Evolutionary conservation across 2,329 filamentous ascomycete genomes (phyloP), one percentile per base, ranked within the genome.

Genomic region (Aspergillus sp.): DNA sequence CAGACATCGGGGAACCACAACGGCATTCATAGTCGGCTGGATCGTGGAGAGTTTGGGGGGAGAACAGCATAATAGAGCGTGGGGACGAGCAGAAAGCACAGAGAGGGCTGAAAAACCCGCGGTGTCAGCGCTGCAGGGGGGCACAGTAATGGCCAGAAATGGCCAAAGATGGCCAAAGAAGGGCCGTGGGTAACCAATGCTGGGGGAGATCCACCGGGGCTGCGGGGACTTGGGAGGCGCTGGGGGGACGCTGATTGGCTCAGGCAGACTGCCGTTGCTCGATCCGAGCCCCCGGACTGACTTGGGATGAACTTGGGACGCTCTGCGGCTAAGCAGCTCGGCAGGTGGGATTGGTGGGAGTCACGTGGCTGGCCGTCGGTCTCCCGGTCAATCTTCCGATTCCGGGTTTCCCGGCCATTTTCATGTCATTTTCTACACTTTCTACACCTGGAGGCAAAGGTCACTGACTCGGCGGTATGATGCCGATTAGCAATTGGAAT

Each of bases 21-120:
- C 73, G 73, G 73, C 73, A 75, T 68, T 75, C 68, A 70, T 61
- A 55, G 59, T 74, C 71, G 71, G 72, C 63, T 73, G 68, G 66
- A 69, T 69, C 62, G 65, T 65, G 54, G 57, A 51, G 63, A 62
- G 47, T 27, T 19, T 11, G 11, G 17, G 52, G 27, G 32, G 23
- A 23, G n/a, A 30, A 21, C 32, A 52, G 53, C 41, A 19, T 44
- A 11, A 44, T 57, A 62, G 61, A 58, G 49, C 58, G 54, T 39
- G 55, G 38, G 32, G 21, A 53, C 23, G 23, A 47, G 8, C 52
- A 36, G 21, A 17, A 42, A 21, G 41, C 19, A 44, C 4, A 21
- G 41, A 44, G 41, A 44, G 21, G 19, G 41, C 30, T 21, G 38
- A 11, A 36, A 52, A 19, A 32, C 11, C 27, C 27, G 41, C 17